Evolutionary conservation across 495 filamentous ascomycete species (phyloP).

Genomic region (Talaromyces thailandensis): DNA sequence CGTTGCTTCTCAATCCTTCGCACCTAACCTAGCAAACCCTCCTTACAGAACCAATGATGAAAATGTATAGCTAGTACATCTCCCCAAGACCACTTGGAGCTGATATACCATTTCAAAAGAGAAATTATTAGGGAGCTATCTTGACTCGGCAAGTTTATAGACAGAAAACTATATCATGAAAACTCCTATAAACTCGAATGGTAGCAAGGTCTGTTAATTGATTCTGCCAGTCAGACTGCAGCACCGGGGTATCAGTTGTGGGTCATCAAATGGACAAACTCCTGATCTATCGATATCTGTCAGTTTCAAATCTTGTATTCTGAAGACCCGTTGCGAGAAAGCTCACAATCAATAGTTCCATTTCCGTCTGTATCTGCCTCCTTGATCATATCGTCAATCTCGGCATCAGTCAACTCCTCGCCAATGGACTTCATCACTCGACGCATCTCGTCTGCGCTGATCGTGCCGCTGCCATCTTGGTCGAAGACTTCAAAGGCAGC

Average conservation of each 20-base stretch:
- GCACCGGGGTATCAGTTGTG: conserved; percentile 1
- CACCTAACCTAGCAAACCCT: no score
- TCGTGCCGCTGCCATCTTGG: conserved; percentile 37
- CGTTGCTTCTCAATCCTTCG: no score
- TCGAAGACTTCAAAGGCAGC: conserved; percentile 42
- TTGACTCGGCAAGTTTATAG: no score
- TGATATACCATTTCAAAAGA: no score
- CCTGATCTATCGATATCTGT: conserved; percentile 3
- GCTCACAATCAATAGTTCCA: conserved; percentile 39
- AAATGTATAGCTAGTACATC: no score
- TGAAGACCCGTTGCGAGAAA: conserved; percentile 5
- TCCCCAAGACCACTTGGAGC: no score
- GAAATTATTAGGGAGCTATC: no score
- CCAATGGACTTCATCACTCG: conserved; percentile 36
- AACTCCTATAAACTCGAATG: background rate
- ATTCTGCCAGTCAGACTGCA: background rate
- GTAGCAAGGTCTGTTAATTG: background rate
- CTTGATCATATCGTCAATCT: conserved; percentile 41
- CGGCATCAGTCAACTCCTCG: conserved; percentile 34
- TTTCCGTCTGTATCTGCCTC: conserved; percentile 38
- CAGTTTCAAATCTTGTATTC: background rate
- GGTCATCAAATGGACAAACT: conserved; percentile 11
- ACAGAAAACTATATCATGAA: no score
- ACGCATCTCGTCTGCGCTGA: conserved; percentile 34
- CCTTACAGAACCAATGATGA: no score